phyloP scores from a whole-genome alignment of 2,329 filamentous ascomycete genomes.

The Epichloe elymi region DNA sequence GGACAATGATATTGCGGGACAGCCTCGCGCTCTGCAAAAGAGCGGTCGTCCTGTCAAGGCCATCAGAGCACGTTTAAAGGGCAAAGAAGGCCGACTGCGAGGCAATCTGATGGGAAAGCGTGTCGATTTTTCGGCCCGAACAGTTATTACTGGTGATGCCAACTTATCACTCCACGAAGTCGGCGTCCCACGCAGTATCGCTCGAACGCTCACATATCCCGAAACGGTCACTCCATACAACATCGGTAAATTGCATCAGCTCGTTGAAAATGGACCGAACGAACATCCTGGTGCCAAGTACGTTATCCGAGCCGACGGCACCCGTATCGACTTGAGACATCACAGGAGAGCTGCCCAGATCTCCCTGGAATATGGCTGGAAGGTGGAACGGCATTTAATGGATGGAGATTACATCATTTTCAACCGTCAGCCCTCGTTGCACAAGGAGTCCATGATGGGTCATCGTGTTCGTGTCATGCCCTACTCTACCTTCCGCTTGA shows the following conservation, averaged over 20 bases:
- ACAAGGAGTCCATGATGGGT: constrained; percentile 99
- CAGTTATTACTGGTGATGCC: constrained; percentile 96
- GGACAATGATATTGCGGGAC: constrained; percentile 97
- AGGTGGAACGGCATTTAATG: constrained; percentile 92
- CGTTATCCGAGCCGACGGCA: constrained; percentile 85
- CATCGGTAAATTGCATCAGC: constrained; percentile 76
- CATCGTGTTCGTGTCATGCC: constrained; percentile 97
- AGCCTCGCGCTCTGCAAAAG: constrained; percentile 91
- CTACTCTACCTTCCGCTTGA: constrained; percentile 95
- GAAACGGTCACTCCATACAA: constrained; percentile 98
- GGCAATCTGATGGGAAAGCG: constrained; percentile 99
- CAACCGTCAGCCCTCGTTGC: constrained; percentile 96
- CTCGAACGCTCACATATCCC: constrained; percentile 84
- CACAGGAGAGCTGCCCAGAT: constrained; percentile 81
- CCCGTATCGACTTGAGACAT: constrained; percentile 87
- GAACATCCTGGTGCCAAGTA: constrained; percentile 95
- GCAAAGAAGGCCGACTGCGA: constrained; percentile 93
- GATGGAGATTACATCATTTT: constrained; percentile 98
- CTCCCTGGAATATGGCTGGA: constrained; percentile 90
- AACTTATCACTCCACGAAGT: constrained; percentile 96
- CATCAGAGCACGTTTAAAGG: constrained; percentile 92
- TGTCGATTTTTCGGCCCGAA: constrained; percentile 98
- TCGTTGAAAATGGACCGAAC: constrained; percentile 88
- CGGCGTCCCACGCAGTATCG: constrained; percentile 88
- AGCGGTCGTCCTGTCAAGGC: constrained; percentile 94